Evolutionary conservation across 106 monocot genomes (phyloP), one percentile per base, ranked within the genome.

Genomic region (Dioscorea alata): DNA sequence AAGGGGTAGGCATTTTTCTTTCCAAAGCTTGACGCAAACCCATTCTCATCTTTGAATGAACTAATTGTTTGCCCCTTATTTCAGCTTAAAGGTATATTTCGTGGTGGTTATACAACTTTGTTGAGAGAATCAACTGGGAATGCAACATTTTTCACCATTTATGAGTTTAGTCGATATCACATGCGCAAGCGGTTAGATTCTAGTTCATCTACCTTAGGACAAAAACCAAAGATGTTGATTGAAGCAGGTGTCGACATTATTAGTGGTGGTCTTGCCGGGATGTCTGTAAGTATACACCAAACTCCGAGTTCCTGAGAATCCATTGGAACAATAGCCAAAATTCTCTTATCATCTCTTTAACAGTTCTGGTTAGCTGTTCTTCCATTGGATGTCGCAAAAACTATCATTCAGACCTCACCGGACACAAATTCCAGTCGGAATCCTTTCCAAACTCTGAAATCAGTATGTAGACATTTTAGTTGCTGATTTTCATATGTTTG

Each of bases 361-460:
- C 76, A 96, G 95, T 96, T 89, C 71, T 97, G 96, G 92, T 75
- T 71, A 50, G 80, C 80, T 62, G 86, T 89, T 71, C 82, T 97
- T 57, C 96, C 96, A 48, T 62, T 89, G 16, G 96, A 97, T 85
- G 96, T 92, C 70, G 92, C 92, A 33, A 97, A 97, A 81, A 97
- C 96, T 60, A 50, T 97, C 31, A 97, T 97, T 62, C 96, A 97
- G 66, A 97, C 92, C 8, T 17, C 81, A 15, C 62, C 79, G 60
- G 75, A 82, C 60, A 35, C 69, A 58, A 76, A 61, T 75, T 69
- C 73, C 20, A 78, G 65, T 31, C 76, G 89, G 54, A 97, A 89
- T 68, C 92, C 96, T 35, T 78, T 96, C 32, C 22, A 49, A 59
- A 74, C 77, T 54, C 50, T 93, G 31, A 52, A 32, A 28, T 60